Base-by-base conservation (phyloP, 441 rosid species). In the Gossypium schwendimanii region DNA sequence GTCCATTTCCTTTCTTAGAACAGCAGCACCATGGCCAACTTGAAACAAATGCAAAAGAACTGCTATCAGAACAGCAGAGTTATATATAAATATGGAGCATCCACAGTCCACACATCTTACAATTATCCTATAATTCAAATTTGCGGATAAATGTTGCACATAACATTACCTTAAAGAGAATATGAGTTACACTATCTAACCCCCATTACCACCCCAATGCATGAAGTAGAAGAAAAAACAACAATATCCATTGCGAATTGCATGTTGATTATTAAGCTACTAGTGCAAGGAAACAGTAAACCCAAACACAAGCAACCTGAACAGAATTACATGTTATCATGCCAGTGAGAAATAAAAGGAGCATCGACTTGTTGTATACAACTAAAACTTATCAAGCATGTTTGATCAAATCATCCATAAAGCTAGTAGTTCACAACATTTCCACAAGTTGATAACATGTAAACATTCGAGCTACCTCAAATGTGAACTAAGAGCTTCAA, bases 21-120 rank as follows among this genome's bases (percentile, higher is more conserved):
- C 60, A 54, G 75, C 58, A 70, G 85, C 79, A 39, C 63, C 90
- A 54, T 75, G 69, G 66, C 86, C 75, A 58, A 83, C 97, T 88
- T 87, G 36, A 71, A 76, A 66, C 52, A 78, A 20, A 74, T 53
- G 68, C 2, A 73, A 73, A 61, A 54, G 6, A 21, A 61, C 10
- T 58, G 21, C 67, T 10, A 71, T 59, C 58, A 58, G 64, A 24
- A 45, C 52, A 60, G 33, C 31, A 44, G 44, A 60, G 26, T n/a
- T 36, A 36, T 26, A 52, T 9, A 28, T 31, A 33, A 31, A 53
- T 52, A 52, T 11, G 4, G 28, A 7, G 18, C 15, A 2, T 54
- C 11, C 58, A 54, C 59, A 54, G 11, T 18, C 49, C 28, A 53
- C 3, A 15, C 28, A 69, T 69, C 50, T 18, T 36, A 20, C 0